A percentile compares a stretch with the other conserved stretches of the same genome.
Evolutionary conservation across 1,284 basidiomycete genomes (phyloP).

Genomic region (Boletus sp.): DNA sequence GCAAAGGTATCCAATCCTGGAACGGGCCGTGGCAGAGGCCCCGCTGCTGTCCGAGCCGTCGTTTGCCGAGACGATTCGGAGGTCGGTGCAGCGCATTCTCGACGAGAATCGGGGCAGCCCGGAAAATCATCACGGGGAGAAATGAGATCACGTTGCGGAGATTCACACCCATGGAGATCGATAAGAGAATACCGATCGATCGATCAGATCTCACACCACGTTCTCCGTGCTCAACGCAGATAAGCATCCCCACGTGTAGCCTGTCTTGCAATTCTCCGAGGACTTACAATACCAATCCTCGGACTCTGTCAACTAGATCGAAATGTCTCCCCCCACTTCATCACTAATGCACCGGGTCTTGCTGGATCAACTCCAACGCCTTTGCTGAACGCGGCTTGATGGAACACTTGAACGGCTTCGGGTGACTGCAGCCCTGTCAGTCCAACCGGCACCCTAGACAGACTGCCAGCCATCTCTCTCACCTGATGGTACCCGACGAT

Average conservation of each 20-base stretch:
- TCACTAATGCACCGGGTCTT: conserved; percentile 34
- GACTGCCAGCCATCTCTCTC: too few relatives aligned
- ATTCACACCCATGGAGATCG: conserved; percentile 2
- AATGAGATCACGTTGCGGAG: background rate
- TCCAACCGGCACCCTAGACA: background rate
- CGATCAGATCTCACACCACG: conserved; percentile 2
- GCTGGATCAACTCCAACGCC: conserved; percentile 48
- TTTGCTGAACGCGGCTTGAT: conserved; percentile 56
- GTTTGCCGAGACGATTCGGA: conserved; percentile 45
- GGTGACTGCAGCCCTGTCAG: conserved; percentile 42
- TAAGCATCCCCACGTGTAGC: background rate
- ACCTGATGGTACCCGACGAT: conserved; percentile 59
- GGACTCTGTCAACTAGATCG: too few relatives aligned
- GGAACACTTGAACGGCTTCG: conserved; percentile 55
- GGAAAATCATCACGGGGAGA: too few relatives aligned
- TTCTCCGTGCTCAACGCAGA: conserved; percentile 3
- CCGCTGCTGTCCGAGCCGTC: conserved; percentile 48
- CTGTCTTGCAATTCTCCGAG: conserved; percentile 8
- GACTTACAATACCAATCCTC: conserved; percentile 4
- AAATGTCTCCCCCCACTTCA: too few relatives aligned
- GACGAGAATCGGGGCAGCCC: conserved; percentile 24
- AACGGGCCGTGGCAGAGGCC: conserved; percentile 57
- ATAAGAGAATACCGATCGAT: conserved; percentile 9
- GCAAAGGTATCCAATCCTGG: conserved; percentile 37
- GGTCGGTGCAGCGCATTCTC: conserved; percentile 42